Evolutionary conservation across 495 filamentous ascomycete species (phyloP), one percentile per base, ranked within the genome.

Genomic region (Haplographium delicatum): DNA sequence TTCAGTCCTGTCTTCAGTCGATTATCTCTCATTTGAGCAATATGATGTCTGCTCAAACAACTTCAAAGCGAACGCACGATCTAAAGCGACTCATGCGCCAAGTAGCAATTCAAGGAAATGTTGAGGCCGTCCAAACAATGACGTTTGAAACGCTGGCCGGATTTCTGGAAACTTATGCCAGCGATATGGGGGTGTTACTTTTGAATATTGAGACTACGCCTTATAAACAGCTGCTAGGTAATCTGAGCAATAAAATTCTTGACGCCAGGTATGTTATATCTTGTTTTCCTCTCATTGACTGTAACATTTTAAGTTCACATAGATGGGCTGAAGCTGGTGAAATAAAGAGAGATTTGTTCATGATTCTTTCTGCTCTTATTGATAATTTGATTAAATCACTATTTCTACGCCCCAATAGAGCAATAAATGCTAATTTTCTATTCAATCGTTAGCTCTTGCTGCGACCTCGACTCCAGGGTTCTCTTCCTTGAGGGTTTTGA

Each of bases 1-100:
- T 38, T n/a, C 49, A 52, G 22, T 44, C 38, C 40, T 9, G 1
- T 18, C 40, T 52, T 11, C 40, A 52, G 15, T 38, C 49, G 22
- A 23, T 23, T 27, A 62, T 59, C 20, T 57, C 60, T 9, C 40
- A 26, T 44, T 28, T 61, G 24, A 42, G 43, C 18, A 63, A 58
- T 23, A 61, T 58, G 58, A 56, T 60, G 27, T 63, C 60, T 22
- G 51, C 60, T 22, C 60, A 58, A 47, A 58, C 51, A 9, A 63
- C 54, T 13, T 63, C 60, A 15, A 63, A 60, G 38, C 51, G 60
- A 53, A 61, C 54, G n/a, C 60, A 63, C 26, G 60, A 63, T 48
- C 25, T 63, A 10, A 54, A 63, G 25, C 54, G 60, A 50, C 47
- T 63, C 23, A 20, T 58, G 19, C 60, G 60, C 9, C 60, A 63